phyloP scores from a whole-genome alignment of 2,329 filamentous ascomycete species.

The Macrophomina pseudophaseolina region DNA sequence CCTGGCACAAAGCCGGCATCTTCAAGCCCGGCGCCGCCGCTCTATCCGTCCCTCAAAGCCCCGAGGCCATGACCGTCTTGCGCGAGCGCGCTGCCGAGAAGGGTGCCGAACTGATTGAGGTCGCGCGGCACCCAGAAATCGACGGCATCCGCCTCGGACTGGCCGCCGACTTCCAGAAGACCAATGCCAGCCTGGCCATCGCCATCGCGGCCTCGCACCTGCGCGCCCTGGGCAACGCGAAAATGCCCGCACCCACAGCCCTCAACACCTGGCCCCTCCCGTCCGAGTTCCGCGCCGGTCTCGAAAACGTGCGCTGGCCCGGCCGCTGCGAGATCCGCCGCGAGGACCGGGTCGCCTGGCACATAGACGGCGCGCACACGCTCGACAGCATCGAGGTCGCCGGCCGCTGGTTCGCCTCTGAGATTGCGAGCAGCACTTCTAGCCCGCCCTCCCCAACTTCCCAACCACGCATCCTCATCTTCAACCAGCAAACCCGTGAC shows the following conservation, averaged over 20 bases:
- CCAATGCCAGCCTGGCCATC: slow-evolving; percentile 66
- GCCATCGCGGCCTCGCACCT: slow-evolving; percentile 66
- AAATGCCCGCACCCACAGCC: slow-evolving; percentile 45
- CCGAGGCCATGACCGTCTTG: slow-evolving; percentile 61
- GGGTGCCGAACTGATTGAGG: slow-evolving; percentile 52
- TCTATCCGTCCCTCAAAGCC: slow-evolving; percentile 66
- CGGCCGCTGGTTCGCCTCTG: slow-evolving; percentile 73
- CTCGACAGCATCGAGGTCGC: slow-evolving; percentile 79
- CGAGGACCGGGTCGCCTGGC: slow-evolving; percentile 68
- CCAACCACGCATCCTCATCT: slow-evolving; percentile 69
- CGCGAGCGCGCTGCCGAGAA: slow-evolving; percentile 60
- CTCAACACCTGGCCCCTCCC: slow-evolving; percentile 56
- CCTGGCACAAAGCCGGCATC: slow-evolving; percentile 92
- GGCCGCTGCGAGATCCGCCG: slow-evolving; percentile 77
- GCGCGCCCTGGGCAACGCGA: slow-evolving; percentile 47
- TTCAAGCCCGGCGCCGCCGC: slow-evolving; percentile 71
- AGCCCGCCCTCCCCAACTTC: slow-evolving; percentile 30
- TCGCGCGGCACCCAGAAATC: slow-evolving; percentile 55
- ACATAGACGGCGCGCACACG: slow-evolving; percentile 88
- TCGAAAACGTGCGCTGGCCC: slow-evolving; percentile 70
- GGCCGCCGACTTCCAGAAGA: slow-evolving; percentile 66
- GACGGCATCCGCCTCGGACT: slow-evolving; percentile 60
- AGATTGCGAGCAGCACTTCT: slow-evolving; percentile 36
- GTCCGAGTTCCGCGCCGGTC: slow-evolving; percentile 65
- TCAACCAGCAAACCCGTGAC: slow-evolving; percentile 91